Base-by-base conservation (phyloP, 2,329 filamentous ascomycete genomes). In the Nemania sp. region DNA sequence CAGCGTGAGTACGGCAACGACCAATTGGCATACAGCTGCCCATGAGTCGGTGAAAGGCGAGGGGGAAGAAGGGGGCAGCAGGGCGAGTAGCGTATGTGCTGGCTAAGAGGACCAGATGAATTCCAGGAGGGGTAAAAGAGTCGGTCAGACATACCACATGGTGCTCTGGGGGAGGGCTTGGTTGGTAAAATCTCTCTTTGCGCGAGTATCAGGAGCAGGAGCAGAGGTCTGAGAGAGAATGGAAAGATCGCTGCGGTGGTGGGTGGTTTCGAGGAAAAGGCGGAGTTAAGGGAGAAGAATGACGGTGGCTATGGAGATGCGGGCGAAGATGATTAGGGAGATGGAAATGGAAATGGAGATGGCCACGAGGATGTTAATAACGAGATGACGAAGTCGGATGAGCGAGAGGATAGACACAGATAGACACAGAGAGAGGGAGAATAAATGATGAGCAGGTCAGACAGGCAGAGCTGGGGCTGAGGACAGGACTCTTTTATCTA, bases 61-160 rank as follows among this genome's bases (percentile, higher is more conserved):
- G 47, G n/a, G 25, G n/a, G n/a, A n/a, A n/a, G n/a, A n/a, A n/a
- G n/a, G n/a, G n/a, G n/a, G n/a, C n/a, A n/a, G n/a, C n/a, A n/a
- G n/a, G n/a, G n/a, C n/a, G n/a, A n/a, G n/a, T n/a, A n/a, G n/a
- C n/a, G n/a, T n/a, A n/a, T n/a, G n/a, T n/a, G n/a, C n/a, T n/a
- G n/a, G 35, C 35, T 10, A 39, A 5, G 3, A 39, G 11, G 13
- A 39, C 35, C 13, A 39, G 15, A n/a, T 43, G n/a, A 13, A 43
- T 2, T 3, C 40, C 5, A 9, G 40, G 40, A 20, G 43, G 42
- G 34, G 34, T 12, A 50, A 29, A 52, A 58, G 53, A 60, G 43
- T 67, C 57, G 56, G 62, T 68, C 54, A 59, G 56, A 73, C 72
- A 59, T 73, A 74, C 72, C 72, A 74, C 72, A 74, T 74, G 57